Evolutionary conservation across 2,329 filamentous ascomycete species (phyloP).

Genomic region (Aspergillus sp.): DNA sequence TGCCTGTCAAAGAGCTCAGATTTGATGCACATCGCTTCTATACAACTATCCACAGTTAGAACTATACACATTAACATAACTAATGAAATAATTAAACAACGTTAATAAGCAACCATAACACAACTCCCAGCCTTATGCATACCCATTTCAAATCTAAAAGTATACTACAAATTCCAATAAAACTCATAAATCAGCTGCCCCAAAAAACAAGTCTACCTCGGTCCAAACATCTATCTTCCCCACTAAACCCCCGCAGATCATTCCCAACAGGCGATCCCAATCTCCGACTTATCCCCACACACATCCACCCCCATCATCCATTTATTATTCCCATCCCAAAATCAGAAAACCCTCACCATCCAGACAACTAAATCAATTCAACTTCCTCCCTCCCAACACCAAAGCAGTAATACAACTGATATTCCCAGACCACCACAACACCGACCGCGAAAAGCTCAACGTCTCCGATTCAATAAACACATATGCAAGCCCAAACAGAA

Average conservation of each 20-base stretch:
- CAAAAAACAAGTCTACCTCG: too few species aligned
- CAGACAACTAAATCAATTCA: conserved; percentile 7
- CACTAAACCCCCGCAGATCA: neutral
- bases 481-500: conserved; percentile 38
- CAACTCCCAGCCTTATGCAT: too few species aligned
- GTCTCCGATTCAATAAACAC: conserved; percentile 31
- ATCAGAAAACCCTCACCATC: neutral
- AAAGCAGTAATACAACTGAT: conserved; percentile 41
- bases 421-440: conserved; percentile 44
- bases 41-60: too few species aligned
- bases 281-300: neutral
- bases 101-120: too few species aligned
- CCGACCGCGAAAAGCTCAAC: conserved; percentile 37
- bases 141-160: neutral
- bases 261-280: neutral
- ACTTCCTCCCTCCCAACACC: conserved; percentile 37
- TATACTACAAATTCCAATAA: neutral
- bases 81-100: too few species aligned
- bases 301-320: too few species aligned
- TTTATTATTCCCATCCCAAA: neutral
- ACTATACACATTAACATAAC: too few species aligned
- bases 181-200: neutral
- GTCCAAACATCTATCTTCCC: too few species aligned
- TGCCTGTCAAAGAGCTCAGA: too few species aligned
- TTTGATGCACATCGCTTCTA: too few species aligned